Base-by-base conservation (phyloP, 2,329 filamentous ascomycete species). In the Blumeria hordei region DNA sequence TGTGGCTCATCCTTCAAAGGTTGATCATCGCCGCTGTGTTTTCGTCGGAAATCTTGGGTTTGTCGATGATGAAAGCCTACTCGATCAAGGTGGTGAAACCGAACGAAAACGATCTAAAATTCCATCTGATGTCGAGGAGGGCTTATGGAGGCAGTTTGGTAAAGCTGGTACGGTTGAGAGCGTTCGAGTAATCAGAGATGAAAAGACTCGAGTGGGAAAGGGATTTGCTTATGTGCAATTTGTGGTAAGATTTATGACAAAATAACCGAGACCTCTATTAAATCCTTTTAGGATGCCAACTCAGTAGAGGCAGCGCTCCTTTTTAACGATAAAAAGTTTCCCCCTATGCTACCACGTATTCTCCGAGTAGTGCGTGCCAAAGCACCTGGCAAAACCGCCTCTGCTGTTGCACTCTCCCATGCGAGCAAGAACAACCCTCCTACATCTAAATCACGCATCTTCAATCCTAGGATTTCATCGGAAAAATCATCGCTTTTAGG, bases 171-270 rank as follows among this genome's bases (percentile, higher is more conserved):
- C 77, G 59, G 85, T 98, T 11, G 90, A 98, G 69, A 94, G 82
- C 64, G 93, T 98, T 37, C 84, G 92, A 36, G 88, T 98, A 18
- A 78, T 95, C 53, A 80, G 92, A 55, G 92, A 98, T 64, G 74
- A 85, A 59, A 83, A 84, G 61, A 98, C 93, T 7, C 79, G 93
- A 53, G 86, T 98, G 34, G 88, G 92, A 63, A 98, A 98, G 67
- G 92, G 92, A 4, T 87, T 98, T 65, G 93, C 93, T 58, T 98
- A 98, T 64, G 90, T 98, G 14, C 92, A 98, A 65, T 98, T 98
- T 69, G 78, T 82, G 64, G 78, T 80, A 62, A 70, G 71, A 67
- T 47, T 58, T 44, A 14, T 33, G 34, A 28, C 16, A 16, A 10
- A 21, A 28, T 28, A 5, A 16, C 44, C 6, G 21, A 28, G 4